These are phyloP conservation scores for Talaromyces sp. DNA, from an alignment of 2,329 filamentous ascomycete species.

Conservation along the genomic window DNA sequence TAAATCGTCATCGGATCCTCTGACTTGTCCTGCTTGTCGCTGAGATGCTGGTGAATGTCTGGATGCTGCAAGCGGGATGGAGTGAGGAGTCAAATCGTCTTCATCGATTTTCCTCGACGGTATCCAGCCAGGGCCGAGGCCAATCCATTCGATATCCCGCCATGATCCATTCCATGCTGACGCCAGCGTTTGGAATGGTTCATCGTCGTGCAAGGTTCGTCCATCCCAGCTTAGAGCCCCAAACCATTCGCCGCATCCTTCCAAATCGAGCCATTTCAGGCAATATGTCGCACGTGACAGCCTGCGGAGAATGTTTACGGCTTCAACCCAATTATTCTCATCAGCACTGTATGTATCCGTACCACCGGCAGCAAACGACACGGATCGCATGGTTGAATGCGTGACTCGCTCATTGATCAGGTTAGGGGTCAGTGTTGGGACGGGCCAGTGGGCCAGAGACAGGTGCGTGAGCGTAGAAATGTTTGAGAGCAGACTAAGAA, in stretches of 20 bases:
- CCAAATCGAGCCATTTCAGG: conserved; percentile 59
- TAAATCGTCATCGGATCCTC: conserved; percentile 21
- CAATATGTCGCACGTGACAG: conserved; percentile 56
- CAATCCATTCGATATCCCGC: conserved; percentile 43
- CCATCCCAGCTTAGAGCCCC: conserved; percentile 48
- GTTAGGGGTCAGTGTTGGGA: conserved; percentile 53
- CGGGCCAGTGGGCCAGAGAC: conserved; percentile 60
- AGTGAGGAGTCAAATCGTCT: neutral
- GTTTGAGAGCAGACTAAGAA: conserved; percentile 52
- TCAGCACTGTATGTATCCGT: conserved; percentile 51
- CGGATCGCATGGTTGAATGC: conserved; percentile 32
- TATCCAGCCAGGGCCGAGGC: conserved; percentile 42
- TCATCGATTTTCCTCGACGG: conserved; percentile 23
- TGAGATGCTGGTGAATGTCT: conserved; percentile 23
- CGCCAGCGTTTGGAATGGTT: conserved; percentile 27
- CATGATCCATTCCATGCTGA: conserved; percentile 47
- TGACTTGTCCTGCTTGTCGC: conserved; percentile 27
- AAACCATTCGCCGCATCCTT: conserved; percentile 57
- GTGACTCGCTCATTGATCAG: conserved; percentile 41
- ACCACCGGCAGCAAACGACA: conserved; percentile 42
- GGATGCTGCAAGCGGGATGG: conserved; percentile 23
- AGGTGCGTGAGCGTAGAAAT: conserved; percentile 58
- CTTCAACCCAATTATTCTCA: conserved; percentile 55
- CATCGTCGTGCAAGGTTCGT: conserved; percentile 26
- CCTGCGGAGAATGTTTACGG: conserved; percentile 53